Conservation (phyloP, 2,329 filamentous ascomycete genomes). For the Pseudogymnoascus sp. region DNA sequence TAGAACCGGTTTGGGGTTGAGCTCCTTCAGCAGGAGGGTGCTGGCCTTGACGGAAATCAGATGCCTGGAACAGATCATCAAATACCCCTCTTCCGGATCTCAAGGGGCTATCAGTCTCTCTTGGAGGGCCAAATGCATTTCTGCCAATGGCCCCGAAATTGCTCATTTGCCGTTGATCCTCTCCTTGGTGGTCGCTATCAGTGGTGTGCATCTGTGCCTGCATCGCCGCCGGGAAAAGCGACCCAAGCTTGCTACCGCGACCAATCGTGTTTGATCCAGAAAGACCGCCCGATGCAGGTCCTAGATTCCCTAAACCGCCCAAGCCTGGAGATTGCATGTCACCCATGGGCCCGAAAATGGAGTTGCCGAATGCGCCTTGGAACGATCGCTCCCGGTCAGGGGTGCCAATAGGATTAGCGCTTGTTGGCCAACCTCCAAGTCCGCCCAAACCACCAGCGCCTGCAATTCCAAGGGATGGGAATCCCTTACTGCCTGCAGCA, state of each 20-base stretch:
- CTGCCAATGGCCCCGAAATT: constrained; percentile 63
- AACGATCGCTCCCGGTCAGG: constrained; percentile 60
- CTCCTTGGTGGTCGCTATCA: constrained; percentile 55
- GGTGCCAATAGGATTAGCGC: constrained; percentile 55
- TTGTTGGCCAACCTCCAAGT: constrained; percentile 41
- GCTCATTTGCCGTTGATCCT: constrained; percentile 55
- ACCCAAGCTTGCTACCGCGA: constrained; percentile 74
- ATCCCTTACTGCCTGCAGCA: constrained; percentile 66
- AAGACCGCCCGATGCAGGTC: constrained; percentile 47
- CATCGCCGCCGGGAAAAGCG: constrained; percentile 81
- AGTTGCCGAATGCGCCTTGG: constrained; percentile 63
- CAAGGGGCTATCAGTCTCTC: constrained; percentile 55
- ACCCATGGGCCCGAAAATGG: constrained; percentile 68
- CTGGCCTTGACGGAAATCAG: constrained; percentile 16
- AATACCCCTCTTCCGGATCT: constrained; percentile 48
- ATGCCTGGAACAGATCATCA: constrained; percentile 37
- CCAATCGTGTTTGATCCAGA: constrained; percentile 59
- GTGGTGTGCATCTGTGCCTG: constrained; percentile 80
- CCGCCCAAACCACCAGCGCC: constrained; percentile 42
- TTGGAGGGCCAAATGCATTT: constrained; percentile 47
- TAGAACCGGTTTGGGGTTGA: constrained; percentile 20
- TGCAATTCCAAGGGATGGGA: constrained; percentile 54
- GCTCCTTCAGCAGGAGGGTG: constrained; percentile 24
- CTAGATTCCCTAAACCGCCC: constrained; percentile 62
- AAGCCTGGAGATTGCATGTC: constrained; percentile 71